Evolutionary conservation across 2,329 filamentous ascomycete species (phyloP), one percentile per base, ranked within the genome.

Genomic region (Fusarium concolor): DNA sequence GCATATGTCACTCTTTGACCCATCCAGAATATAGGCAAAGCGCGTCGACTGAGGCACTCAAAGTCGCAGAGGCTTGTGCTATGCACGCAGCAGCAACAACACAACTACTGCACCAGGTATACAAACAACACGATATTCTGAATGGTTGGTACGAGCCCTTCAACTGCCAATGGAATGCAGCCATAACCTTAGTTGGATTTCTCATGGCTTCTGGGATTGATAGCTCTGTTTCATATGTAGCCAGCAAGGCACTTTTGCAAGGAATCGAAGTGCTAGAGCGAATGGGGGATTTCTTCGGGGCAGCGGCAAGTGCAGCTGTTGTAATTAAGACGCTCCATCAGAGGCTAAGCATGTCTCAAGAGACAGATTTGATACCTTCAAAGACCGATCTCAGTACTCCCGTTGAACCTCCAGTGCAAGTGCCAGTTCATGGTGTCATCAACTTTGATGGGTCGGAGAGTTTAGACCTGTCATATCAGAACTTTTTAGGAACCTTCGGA

Each of bases 391-490:
- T n/a, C 10, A 29, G 14, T 11, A 33, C 17, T 2, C n/a, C 10
- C 7, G 5, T 15, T 15, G 29, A 33, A 6, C 29, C 29, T 17
- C 4, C 2, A 20, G 2, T 2, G 1, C 18, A 2, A 10, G 6
- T 4, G 3, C 2, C 6, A 11, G 8, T 9, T 9, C 10, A 33
- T 8, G 8, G 10, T 6, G 22, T 10, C 2, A 9, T 10, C 1
- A 9, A 41, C 5, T 17, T 28, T 1, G 1, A 1, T 29, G n/a
- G 12, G 1, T 0, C 10, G 3, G 45, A 14, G 5, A 1, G 2
- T 1, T 20, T 20, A 0, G 15, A 14, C 10, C 2, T 26, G 1
- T 41, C 10, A 0, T n/a, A 29, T n/a, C 35, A 41, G 8, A 28
- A 22, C 3, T 14, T 41, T 10, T 1, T 53, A 0, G 28, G 28